Evolutionary conservation across 257 asterid genomes (phyloP).

Genomic region (Lantana camara): DNA sequence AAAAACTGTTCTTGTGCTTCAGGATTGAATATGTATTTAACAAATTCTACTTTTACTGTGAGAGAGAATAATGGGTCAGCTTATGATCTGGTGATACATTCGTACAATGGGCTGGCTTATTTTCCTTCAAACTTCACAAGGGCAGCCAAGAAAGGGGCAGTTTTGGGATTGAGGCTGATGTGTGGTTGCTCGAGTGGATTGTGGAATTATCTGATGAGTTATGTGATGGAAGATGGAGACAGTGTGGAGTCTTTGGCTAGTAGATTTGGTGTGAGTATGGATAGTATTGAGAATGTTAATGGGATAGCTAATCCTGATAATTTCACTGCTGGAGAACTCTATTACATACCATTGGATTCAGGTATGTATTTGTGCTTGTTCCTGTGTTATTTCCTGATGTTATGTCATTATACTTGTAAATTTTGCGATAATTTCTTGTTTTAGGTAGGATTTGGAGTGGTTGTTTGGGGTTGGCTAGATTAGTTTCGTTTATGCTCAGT

Average conservation of each 20-base stretch:
- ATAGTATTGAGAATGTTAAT: conserved; percentile 75
- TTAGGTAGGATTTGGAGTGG: conserved; percentile 23
- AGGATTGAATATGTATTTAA: conserved; percentile 55
- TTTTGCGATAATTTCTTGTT: conserved; percentile 19
- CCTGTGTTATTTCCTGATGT: not conserved
- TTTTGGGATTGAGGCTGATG: conserved; percentile 71
- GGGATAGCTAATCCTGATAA: conserved; percentile 84
- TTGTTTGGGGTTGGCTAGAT: conserved; percentile 20
- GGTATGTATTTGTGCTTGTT: conserved; percentile 45
- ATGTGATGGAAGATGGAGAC: conserved; percentile 88
- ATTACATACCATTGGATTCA: conserved; percentile 77
- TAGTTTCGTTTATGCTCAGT: not conserved
- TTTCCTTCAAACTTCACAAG: conserved; percentile 71
- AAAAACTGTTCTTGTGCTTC: conserved; percentile 96
- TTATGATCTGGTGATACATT: conserved; percentile 61
- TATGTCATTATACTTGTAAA: not conserved
- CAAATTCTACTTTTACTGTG: conserved; percentile 79
- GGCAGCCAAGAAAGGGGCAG: conserved; percentile 80
- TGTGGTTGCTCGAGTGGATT: conserved; percentile 97
- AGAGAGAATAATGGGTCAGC: conserved; percentile 71
- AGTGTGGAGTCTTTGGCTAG: conserved; percentile 87
- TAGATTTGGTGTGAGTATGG: conserved; percentile 98
- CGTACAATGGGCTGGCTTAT: conserved; percentile 80
- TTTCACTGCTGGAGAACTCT: conserved; percentile 78
- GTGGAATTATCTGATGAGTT: conserved; percentile 96